Evolutionary conservation across 768 basidiomycete species (phyloP).

Genomic region (Guyanaporus albipodus): DNA sequence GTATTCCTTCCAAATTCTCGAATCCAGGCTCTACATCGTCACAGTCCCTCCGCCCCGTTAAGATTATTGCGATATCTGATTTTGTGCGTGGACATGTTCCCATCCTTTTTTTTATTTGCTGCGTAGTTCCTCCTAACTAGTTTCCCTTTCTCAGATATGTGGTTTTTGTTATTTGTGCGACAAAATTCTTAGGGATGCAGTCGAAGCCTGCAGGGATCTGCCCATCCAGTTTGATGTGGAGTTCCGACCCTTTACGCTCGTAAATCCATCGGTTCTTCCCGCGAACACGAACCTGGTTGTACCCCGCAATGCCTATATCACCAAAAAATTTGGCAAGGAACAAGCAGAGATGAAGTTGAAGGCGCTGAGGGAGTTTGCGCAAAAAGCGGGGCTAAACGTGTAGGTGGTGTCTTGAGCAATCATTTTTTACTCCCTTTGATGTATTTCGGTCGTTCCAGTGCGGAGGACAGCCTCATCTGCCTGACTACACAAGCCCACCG

Average conservation of each 20-base stretch:
- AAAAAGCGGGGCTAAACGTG: conserved; percentile 24
- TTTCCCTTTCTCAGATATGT: conserved; percentile 22
- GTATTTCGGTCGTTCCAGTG: conserved; percentile 21
- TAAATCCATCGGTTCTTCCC: conserved; percentile 7
- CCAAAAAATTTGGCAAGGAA: conserved; percentile 26
- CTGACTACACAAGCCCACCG: conserved; percentile 41
- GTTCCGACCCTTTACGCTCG: conserved; percentile 29
- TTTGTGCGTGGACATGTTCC: conserved; percentile 21
- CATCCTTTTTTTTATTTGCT: too few relatives aligned
- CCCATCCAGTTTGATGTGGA: conserved; percentile 32
- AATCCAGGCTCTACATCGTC: background rate
- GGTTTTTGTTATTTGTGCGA: conserved; percentile 37
- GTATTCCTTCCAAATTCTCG: conserved; percentile 19
- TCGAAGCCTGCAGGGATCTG: conserved; percentile 29
- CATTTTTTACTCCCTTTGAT: background rate
- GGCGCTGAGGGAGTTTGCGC: conserved; percentile 19
- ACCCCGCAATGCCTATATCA: conserved; percentile 18
- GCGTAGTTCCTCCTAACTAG: background rate
- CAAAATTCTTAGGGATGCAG: conserved; percentile 32
- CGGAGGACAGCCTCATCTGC: conserved; percentile 35
- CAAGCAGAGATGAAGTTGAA: conserved; percentile 23
- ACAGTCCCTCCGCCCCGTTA: conserved; percentile 21
- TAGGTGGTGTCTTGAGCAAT: conserved; percentile 9
- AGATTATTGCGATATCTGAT: conserved; percentile 33
- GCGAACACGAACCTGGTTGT: background rate